These are phyloP conservation scores for Auricularia sp. DNA, from an alignment of 768 basidiomycete genomes.

Conservation along the genomic window DNA sequence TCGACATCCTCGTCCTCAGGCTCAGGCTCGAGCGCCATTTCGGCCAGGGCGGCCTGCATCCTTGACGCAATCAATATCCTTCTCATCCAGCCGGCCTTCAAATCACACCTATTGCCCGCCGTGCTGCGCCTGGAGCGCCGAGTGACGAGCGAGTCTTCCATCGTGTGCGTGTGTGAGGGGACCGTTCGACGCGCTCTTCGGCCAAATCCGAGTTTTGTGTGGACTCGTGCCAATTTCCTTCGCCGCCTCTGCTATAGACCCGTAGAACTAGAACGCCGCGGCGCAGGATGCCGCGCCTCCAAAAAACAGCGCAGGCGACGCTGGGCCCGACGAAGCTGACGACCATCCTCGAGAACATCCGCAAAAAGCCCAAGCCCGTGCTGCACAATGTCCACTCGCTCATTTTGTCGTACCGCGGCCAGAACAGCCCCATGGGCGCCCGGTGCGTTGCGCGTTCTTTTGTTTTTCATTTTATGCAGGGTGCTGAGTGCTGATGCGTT, in stretches of 20 bases:
- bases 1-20: slow-evolving; percentile 64
- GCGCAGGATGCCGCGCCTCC: no score
- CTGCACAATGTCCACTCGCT: background rate
- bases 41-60: slow-evolving; percentile 70
- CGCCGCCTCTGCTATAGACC: no score
- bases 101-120: slow-evolving; percentile 63
- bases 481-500: background rate
- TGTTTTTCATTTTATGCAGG: no score
- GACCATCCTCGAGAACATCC: background rate
- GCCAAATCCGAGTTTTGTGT: no score
- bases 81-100: no score
- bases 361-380: background rate
- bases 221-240: no score
- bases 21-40: slow-evolving; percentile 42
- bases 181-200: no score
- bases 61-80: slow-evolving; percentile 24
- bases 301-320: no score
- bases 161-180: no score
- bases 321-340: background rate
- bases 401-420: background rate
- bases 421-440: background rate
- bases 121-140: slow-evolving; percentile 62
- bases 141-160: slow-evolving; percentile 37
- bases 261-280: no score
- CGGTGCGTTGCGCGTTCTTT: background rate